These are phyloP conservation scores for Astrocystis sublimbata DNA, from an alignment of 495 filamentous ascomycete genomes.

Conservation along the genomic window DNA sequence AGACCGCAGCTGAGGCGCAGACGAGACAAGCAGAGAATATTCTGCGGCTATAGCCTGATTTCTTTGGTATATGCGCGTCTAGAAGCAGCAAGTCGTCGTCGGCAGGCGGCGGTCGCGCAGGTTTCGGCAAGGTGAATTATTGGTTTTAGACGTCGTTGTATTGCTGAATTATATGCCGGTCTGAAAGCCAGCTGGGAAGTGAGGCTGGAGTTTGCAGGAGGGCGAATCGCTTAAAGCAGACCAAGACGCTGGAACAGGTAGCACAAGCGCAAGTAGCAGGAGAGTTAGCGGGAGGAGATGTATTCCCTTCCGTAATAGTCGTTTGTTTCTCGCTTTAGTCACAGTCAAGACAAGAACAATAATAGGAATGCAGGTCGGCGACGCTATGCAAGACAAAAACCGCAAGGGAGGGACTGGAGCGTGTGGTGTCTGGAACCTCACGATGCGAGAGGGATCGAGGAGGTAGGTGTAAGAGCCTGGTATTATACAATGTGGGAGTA, in stretches of 20 bases:
- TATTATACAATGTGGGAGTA: conserved; percentile 14
- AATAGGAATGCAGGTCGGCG: conserved; percentile 14
- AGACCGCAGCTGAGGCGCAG: conserved; percentile 24
- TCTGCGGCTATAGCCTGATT: conserved; percentile 24
- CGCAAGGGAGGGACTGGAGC: conserved; percentile 15
- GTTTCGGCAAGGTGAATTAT: conserved; percentile 37
- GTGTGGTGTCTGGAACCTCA: conserved; percentile 2
- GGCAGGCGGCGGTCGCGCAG: conserved; percentile 27
- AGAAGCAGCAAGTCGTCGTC: conserved; percentile 20
- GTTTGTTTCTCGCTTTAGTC: conserved; percentile 20
- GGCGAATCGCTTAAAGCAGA: conserved; percentile 31
- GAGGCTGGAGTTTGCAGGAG: conserved; percentile 25
- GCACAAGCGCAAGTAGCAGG: conserved; percentile 31
- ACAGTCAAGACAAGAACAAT: conserved; percentile 8
- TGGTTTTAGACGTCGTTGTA: conserved; percentile 31
- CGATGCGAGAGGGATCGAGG: not conserved
- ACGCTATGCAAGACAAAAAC: conserved; percentile 19
- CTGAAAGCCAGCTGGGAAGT: conserved; percentile 14
- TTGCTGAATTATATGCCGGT: conserved; percentile 23
- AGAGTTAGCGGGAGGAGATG: conserved; percentile 20
- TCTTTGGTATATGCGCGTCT: conserved; percentile 21
- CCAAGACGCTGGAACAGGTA: conserved; percentile 34
- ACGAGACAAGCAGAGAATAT: conserved; percentile 37
- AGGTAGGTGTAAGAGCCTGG: not conserved
- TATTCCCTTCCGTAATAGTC: conserved; percentile 13